Conservation (phyloP, 1,139 yeast species). For the Sugiyamaella japonica region DNA sequence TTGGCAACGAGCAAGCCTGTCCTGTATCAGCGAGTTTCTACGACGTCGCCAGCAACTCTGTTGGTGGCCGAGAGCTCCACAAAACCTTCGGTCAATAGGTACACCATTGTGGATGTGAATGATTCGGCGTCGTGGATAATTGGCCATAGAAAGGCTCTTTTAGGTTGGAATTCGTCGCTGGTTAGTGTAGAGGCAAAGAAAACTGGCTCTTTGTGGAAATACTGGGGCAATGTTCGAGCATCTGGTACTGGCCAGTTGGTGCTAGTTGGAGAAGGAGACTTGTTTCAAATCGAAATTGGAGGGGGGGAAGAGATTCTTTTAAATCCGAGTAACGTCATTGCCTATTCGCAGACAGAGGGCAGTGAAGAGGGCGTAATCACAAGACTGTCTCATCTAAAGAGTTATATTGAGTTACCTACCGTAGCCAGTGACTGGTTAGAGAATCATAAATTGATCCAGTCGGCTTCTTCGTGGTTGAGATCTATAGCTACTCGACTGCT, state of each 20-base stretch:
- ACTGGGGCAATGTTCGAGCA: slow-evolving; percentile 33
- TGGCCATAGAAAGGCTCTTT: slow-evolving; percentile 37
- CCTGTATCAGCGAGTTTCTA: slow-evolving; percentile 31
- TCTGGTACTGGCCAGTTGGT: slow-evolving; percentile 40
- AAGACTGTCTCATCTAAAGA: slow-evolving; percentile 26
- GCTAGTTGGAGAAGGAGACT: slow-evolving; percentile 39
- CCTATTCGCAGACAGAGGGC: slow-evolving; percentile 31
- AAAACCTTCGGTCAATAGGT: slow-evolving; percentile 3
- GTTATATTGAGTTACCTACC: slow-evolving; percentile 26
- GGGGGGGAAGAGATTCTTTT: slow-evolving; percentile 35
- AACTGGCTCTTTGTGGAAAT: slow-evolving; percentile 5
- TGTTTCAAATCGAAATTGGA: slow-evolving; percentile 37
- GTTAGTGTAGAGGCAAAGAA: slow-evolving; percentile 17
- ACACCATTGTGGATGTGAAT: slow-evolving; percentile 31
- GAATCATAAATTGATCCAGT: slow-evolving; percentile 17
- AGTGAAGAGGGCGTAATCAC: slow-evolving; percentile 17
- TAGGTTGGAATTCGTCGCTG: slow-evolving; percentile 37
- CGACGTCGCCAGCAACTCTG: slow-evolving; percentile 33
- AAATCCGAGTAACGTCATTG: slow-evolving; percentile 38
- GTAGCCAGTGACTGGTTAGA: slow-evolving; percentile 19
- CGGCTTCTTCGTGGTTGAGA: slow-evolving; percentile 18
- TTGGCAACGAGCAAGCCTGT: slow-evolving; percentile 30
- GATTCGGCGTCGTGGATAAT: slow-evolving; percentile 37
- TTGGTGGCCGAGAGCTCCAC: slow-evolving; percentile 28
- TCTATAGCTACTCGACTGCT: slow-evolving; percentile 22